Base-by-base conservation (phyloP, 371 early-diverging fungal species). In the Paramicrosporidium saccamoebae region DNA sequence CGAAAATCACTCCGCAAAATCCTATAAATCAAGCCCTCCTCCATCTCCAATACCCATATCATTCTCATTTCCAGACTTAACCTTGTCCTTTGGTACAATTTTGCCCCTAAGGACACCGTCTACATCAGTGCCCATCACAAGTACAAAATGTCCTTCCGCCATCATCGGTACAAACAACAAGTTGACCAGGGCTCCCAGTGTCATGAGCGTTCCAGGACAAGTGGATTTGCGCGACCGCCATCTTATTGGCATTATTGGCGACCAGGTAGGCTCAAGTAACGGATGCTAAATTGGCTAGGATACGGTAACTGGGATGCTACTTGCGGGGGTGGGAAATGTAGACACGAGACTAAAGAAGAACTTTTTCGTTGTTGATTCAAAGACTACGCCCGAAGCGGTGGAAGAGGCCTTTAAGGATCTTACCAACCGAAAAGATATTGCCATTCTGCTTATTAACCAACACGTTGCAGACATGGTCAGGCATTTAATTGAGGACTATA, bases 371-470 rank as follows among this genome's bases (percentile, higher is more conserved):
- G 90, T 90, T 9, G 84, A 84, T 40, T 38, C 64, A 79, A 79
- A 88, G 43, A 88, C 90, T 2, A 61, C 82, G n/a, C 40, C 78
- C 26, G 38, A 59, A 13, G 55, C 60, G 17, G 65, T 92, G 31
- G 84, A 90, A 40, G 75, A 78, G 37, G 41, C 66, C 6, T 90
- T 92, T 40, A 32, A 41, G 8, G 68, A 69, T 33, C 78, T 77
- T 33, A 64, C 65, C n/a, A 52, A 53, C 33, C 58, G 88, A 27
- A 78, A 74, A 49, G 92, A 94, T 33, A 75, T 94, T 44, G 92
- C 86, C 23, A 88, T 94, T 40, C 62, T 94, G 25, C 41, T 94
- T 30, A 84, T 94, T 31, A 94, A 75, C 43, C 95, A 94, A 49
- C 78, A 79, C 79, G 53, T 92, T 27, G 94, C 92, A 16, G 77